Evolutionary conservation across 495 filamentous ascomycete genomes (phyloP).

Genomic region (Neurospora sublineolata): DNA sequence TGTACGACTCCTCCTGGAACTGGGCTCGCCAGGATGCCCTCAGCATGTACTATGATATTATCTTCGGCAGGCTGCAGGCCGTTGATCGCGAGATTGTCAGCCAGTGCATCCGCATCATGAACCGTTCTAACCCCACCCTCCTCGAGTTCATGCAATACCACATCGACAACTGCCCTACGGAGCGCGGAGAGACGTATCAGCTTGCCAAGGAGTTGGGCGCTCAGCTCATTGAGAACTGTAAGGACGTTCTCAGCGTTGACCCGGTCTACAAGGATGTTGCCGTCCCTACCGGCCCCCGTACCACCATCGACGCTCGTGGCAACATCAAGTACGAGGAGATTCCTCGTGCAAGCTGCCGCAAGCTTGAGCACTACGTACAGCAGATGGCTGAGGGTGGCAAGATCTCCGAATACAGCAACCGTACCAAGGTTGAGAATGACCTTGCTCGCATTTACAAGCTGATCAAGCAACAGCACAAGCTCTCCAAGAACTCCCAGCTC

Average conservation of each 20-base stretch:
- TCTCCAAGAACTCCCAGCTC: conserved; percentile 86
- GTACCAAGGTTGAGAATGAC: conserved; percentile 94
- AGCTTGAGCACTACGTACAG: conserved; percentile 95
- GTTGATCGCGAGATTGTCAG: conserved; percentile 98
- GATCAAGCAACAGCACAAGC: conserved; percentile 91
- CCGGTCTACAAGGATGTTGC: conserved; percentile 94
- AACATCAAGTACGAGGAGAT: conserved; percentile 83
- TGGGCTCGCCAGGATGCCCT: conserved; percentile 97
- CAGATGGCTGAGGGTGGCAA: conserved; percentile 99
- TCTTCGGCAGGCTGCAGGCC: conserved; percentile 85
- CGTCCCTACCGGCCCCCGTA: conserved; percentile 81
- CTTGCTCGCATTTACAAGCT: conserved; percentile 90
- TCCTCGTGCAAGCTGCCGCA: conserved; percentile 80
- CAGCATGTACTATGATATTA: conserved; percentile 98
- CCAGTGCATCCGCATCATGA: conserved; percentile 98
- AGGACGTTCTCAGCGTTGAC: conserved; percentile 68
- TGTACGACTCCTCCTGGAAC: conserved; percentile 99
- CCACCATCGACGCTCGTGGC: conserved; percentile 77
- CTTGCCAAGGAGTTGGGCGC: conserved; percentile 92
- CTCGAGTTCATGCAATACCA: conserved; percentile 99
- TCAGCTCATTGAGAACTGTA: conserved; percentile 95
- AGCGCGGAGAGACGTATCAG: conserved; percentile 92
- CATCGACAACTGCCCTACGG: conserved; percentile 96
- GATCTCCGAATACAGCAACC: conserved; percentile 96
- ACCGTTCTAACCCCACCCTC: conserved; percentile 87